These are phyloP conservation scores for Chenopodium formosanum DNA, from an alignment of 148 eudicot species.

Conservation along the genomic window DNA sequence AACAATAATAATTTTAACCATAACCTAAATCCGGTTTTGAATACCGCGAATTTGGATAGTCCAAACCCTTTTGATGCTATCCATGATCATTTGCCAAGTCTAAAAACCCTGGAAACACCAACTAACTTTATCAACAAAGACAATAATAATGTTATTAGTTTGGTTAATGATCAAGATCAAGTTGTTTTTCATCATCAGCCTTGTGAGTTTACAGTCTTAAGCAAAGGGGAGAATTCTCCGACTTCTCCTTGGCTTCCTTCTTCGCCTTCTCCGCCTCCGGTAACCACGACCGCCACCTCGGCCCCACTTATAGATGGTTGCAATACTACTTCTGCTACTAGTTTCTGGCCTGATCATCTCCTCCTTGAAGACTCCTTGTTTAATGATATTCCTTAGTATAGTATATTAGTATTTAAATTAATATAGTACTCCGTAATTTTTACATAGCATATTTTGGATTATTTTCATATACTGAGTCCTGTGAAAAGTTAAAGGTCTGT, in stretches of 20 bases:
- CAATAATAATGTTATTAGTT: neutral
- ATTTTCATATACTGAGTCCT: neutral
- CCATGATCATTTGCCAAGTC: constrained; percentile 57
- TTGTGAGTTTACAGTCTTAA: constrained; percentile 27
- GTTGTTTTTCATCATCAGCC: constrained; percentile 13
- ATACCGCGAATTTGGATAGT: constrained; percentile 10
- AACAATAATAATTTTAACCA: constrained; percentile 7
- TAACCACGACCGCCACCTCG: constrained; percentile 22
- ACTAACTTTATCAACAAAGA: constrained; percentile 10
- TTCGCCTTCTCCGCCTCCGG: constrained; percentile 26
- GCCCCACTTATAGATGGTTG: constrained; percentile 44
- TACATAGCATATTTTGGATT: neutral
- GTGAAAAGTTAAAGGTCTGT: constrained; percentile 17
- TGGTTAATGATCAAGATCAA: constrained; percentile 12
- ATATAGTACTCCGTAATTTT: constrained; percentile 13
- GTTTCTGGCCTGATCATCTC: constrained; percentile 71
- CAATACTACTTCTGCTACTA: constrained; percentile 27
- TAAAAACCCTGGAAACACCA: constrained; percentile 37
- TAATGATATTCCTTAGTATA: constrained; percentile 41
- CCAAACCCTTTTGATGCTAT: constrained; percentile 27
- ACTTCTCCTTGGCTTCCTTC: constrained; percentile 52
- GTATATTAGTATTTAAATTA: no score
- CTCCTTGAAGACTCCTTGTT: constrained; percentile 67
- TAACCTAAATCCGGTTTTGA: constrained; percentile 27
- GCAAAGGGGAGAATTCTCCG: constrained; percentile 40